phyloP scores from a whole-genome alignment of 345 rosid species.

The Litchi chinensis region DNA sequence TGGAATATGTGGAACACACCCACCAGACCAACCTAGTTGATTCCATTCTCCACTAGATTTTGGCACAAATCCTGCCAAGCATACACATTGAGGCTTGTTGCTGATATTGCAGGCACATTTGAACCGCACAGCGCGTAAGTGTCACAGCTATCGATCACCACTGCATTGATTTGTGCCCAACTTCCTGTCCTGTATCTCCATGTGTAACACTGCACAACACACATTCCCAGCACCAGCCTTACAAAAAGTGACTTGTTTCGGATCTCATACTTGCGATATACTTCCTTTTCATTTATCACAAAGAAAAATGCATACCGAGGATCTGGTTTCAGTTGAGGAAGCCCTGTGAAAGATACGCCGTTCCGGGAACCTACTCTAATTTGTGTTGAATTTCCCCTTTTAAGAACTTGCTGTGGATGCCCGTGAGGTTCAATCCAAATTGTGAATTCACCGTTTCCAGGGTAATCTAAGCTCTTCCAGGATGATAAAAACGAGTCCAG shows the following conservation, averaged over 20 bases:
- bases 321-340: slow-evolving; percentile 30
- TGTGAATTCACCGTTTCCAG: slow-evolving; percentile 35
- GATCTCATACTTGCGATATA: slow-evolving; percentile 37
- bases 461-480: slow-evolving; percentile 51
- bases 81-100: slow-evolving; percentile 39
- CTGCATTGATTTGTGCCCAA: no score
- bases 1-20: slow-evolving; percentile 45
- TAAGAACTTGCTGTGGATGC: slow-evolving; percentile 39
- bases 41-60: slow-evolving; percentile 37
- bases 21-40: slow-evolving; percentile 35
- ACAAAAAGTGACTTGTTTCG: slow-evolving; percentile 26
- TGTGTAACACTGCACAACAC: slow-evolving; percentile 34
- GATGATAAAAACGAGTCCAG: slow-evolving; percentile 36
- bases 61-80: slow-evolving; percentile 51
- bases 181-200: slow-evolving; percentile 27
- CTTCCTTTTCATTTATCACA: slow-evolving; percentile 31
- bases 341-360: slow-evolving; percentile 45
- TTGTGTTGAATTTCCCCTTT: slow-evolving; percentile 9
- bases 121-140: slow-evolving; percentile 42
- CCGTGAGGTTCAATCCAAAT: slow-evolving; percentile 32
- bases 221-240: slow-evolving; percentile 33
- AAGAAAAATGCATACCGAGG: slow-evolving; percentile 23
- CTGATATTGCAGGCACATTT: slow-evolving; percentile 38
- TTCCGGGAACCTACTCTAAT: slow-evolving; percentile 54
- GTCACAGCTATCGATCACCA: slow-evolving; percentile 42